Base-by-base conservation (phyloP, 2,329 filamentous ascomycete species). In the Chaetomium olivaceum region DNA sequence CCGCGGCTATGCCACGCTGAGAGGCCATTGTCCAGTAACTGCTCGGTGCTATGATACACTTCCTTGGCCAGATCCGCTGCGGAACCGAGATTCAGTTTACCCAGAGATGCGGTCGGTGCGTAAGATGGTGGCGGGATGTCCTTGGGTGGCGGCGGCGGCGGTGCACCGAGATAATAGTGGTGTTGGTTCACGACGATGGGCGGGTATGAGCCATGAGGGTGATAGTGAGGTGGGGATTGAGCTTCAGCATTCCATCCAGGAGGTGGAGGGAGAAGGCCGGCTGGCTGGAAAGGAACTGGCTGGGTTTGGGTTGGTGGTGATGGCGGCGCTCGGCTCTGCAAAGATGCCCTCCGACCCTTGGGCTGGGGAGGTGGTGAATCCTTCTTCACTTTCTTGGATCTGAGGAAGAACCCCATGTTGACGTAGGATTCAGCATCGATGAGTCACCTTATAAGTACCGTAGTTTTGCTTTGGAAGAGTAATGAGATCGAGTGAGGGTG, bases 111-210 rank as follows among this genome's bases (percentile, higher is more conserved):
- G 66, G 61, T 68, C 66, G 63, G 69, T 50, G 61, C 65, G 39
- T 61, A 55, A 2, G 69, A 63, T 27, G 57, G 59, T 39, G 71
- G 71, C 8, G 67, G 66, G 2, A 58, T 25, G 1, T 58, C 67
- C 1, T 19, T 62, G 55, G 8, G 71, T 29, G 27, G 27, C 27
- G 27, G 27, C 27, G 27, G 27, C 61, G 48, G 69, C 2, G 73
- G 68, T 2, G 73, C 70, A 23, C 72, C 68, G 58, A 83, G 71
- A 68, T 85, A 83, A 71, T 84, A 84, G 68, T 85, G 79, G 66
- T 85, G 78, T 65, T 85, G 82, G 67, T 84, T 83, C 58, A 85
- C 81, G 31, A 85, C 77, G 61, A 85, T 79, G 8, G 81, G 80
- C 1, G 70, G 67, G 51, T 68, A 68, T 21, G 64, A 14, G 23